Conservation (phyloP, 768 basidiomycete species). For the Wakefieldia striispora region DNA sequence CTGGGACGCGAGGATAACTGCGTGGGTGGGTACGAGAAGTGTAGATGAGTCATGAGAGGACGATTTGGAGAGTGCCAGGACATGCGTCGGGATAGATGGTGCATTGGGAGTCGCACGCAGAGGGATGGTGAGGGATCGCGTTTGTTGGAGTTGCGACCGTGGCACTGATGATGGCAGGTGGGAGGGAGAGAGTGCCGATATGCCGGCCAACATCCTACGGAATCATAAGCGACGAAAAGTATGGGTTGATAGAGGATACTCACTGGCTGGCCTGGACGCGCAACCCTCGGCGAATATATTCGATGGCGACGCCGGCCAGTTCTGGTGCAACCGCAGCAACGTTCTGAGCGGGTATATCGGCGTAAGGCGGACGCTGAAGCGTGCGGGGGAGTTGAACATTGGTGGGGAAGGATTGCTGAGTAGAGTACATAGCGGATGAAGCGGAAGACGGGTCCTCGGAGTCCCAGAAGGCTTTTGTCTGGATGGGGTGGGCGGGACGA, state of each 20-base stretch:
- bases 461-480: conserved; percentile 37
- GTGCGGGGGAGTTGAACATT: conserved; percentile 70
- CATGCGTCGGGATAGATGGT: conserved; percentile 46
- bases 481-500: conserved; percentile 34
- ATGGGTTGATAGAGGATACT: conserved; percentile 19
- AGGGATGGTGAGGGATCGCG: conserved; percentile 30
- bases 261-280: conserved; percentile 45
- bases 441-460: conserved; percentile 28
- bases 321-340: conserved; percentile 53
- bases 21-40: conserved; percentile 65
- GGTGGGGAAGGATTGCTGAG: conserved; percentile 28
- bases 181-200: conserved; percentile 48
- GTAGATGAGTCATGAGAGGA: conserved; percentile 32
- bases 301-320: conserved; percentile 51
- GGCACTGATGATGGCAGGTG: conserved; percentile 36
- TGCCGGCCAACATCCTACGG: conserved; percentile 37
- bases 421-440: conserved; percentile 26
- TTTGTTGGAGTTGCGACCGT: conserved; percentile 32
- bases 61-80: conserved; percentile 44
- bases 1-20: conserved; percentile 64
- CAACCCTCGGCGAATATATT: conserved; percentile 59
- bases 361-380: conserved; percentile 59
- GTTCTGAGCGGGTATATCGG: conserved; percentile 55
- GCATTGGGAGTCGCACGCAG: conserved; percentile 26
- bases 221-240: conserved; percentile 33